Conservation (phyloP, 2,329 filamentous ascomycete species). For the Aspergillus sp. region DNA sequence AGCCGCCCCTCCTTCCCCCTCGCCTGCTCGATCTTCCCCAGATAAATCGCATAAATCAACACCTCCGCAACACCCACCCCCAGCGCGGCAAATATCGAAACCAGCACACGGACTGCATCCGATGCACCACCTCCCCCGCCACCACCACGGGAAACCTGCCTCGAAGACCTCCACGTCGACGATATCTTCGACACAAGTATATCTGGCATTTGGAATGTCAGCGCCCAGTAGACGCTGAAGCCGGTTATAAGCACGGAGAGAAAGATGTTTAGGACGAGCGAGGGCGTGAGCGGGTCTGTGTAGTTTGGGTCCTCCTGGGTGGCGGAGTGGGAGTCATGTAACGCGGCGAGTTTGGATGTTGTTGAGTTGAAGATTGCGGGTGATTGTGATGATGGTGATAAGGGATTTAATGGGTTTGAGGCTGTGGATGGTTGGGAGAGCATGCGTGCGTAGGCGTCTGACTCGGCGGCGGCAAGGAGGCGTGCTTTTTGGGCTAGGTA, state of each 20-base stretch:
- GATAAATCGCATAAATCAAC: conserved; percentile 47
- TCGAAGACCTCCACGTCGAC: conserved; percentile 10
- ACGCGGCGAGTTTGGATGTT: conserved; percentile 55
- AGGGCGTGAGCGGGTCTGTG: conserved; percentile 47
- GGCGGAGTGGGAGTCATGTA: conserved; percentile 32
- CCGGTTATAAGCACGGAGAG: conserved; percentile 75
- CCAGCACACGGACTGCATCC: conserved; percentile 39
- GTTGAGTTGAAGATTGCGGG: conserved; percentile 51
- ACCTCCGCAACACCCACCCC: conserved; percentile 49
- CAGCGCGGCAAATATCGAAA: conserved; percentile 41
- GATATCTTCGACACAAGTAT: conserved; percentile 25
- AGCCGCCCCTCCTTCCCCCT: conserved; percentile 37
- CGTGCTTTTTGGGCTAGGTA: conserved; percentile 86
- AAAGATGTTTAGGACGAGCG: conserved; percentile 83
- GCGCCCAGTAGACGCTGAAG: conserved; percentile 46
- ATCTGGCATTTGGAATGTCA: conserved; percentile 38
- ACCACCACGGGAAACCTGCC: not conserved
- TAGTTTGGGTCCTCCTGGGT: conserved; percentile 28
- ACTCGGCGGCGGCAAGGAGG: conserved; percentile 79
- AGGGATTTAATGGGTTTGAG: conserved; percentile 52
- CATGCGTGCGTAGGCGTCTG: conserved; percentile 79
- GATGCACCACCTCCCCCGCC: conserved; percentile 22
- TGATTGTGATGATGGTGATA: conserved; percentile 10
- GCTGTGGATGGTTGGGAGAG: conserved; percentile 59
- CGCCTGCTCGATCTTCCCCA: conserved; percentile 43